Percentiles rank a stretch among this genome's conserved stretches.
phyloP scores from a whole-genome alignment of 805 yeast species.

The Spencermartinsiella europaea region DNA sequence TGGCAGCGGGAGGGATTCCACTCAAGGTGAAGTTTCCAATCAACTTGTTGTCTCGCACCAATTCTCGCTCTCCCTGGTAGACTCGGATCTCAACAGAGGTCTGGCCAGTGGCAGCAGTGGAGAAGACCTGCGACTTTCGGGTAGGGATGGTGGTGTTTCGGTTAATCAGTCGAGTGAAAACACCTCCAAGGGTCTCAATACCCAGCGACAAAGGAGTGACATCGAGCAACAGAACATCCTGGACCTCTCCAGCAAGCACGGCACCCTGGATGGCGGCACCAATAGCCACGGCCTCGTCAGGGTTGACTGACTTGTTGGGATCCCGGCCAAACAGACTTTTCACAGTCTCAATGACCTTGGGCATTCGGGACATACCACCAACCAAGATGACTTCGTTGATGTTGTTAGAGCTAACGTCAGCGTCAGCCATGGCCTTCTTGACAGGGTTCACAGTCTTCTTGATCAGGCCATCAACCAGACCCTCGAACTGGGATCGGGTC shows the following conservation, averaged over 20 bases:
- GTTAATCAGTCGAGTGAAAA: conserved; percentile 84
- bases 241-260: conserved; percentile 89
- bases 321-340: conserved; percentile 71
- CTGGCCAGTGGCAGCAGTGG: conserved; percentile 95
- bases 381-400: conserved; percentile 78
- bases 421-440: conserved; percentile 78
- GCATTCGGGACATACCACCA: conserved; percentile 93
- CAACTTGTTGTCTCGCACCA: conserved; percentile 94
- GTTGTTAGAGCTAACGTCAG: conserved; percentile 58
- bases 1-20: conserved; percentile 94
- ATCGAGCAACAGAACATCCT: conserved; percentile 83
- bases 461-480: conserved; percentile 61
- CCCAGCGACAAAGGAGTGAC: conserved; percentile 88
- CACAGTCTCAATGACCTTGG: conserved; percentile 75
- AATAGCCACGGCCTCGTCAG: conserved; percentile 90
- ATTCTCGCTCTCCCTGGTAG: conserved; percentile 99
- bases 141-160: conserved; percentile 97
- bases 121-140: conserved; percentile 92
- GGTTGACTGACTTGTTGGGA: conserved; percentile 90
- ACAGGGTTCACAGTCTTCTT: conserved; percentile 71
- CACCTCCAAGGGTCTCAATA: conserved; percentile 98
- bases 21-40: conserved; percentile 94
- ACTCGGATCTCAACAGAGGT: conserved; percentile 96
- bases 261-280: conserved; percentile 99
- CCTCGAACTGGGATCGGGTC: conserved; percentile 63